phyloP scores from a whole-genome alignment of 1,139 yeast species.

The Scheffersomyces titani region DNA sequence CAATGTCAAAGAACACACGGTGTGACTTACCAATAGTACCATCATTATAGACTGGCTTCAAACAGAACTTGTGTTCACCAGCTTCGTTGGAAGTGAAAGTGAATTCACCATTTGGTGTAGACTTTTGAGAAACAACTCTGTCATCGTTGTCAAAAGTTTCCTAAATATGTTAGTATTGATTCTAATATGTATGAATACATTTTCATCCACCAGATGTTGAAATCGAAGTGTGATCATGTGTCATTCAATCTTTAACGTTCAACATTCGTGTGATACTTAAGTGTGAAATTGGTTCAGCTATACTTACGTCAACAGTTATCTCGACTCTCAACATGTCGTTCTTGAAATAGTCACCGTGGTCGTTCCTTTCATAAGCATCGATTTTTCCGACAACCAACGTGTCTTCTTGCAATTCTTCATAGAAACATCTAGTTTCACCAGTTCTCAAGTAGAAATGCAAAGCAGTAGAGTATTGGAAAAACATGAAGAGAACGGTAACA shows the following conservation, averaged over 20 bases:
- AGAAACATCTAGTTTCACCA: slow-evolving; percentile 48
- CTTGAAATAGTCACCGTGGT: slow-evolving; percentile 30
- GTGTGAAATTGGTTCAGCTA: background rate
- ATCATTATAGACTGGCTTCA: slow-evolving; percentile 44
- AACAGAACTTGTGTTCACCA: slow-evolving; percentile 53
- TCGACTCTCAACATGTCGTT: slow-evolving; percentile 35
- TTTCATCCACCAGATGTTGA: background rate
- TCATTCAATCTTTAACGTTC: background rate
- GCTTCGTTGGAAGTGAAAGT: slow-evolving; percentile 33
- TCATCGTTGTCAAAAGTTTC: slow-evolving; percentile 53
- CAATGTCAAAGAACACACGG: slow-evolving; percentile 48
- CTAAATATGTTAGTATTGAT: slow-evolving; percentile 8
- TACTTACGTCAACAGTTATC: slow-evolving; percentile 42
- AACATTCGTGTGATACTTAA: background rate
- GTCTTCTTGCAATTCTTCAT: slow-evolving; percentile 44
- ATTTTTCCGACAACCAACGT: slow-evolving; percentile 48
- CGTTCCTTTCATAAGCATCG: slow-evolving; percentile 42
- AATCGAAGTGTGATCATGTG: slow-evolving; percentile 1
- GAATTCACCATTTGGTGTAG: slow-evolving; percentile 42
- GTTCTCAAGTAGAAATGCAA: slow-evolving; percentile 50
- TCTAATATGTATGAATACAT: slow-evolving; percentile 14
- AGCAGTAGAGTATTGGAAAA: slow-evolving; percentile 21
- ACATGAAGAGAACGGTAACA: slow-evolving; percentile 12
- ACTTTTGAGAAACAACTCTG: slow-evolving; percentile 42
- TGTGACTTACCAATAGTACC: slow-evolving; percentile 35